Evolutionary conservation across 768 basidiomycete genomes (phyloP).

Genomic region (Dioszegia crocea): DNA sequence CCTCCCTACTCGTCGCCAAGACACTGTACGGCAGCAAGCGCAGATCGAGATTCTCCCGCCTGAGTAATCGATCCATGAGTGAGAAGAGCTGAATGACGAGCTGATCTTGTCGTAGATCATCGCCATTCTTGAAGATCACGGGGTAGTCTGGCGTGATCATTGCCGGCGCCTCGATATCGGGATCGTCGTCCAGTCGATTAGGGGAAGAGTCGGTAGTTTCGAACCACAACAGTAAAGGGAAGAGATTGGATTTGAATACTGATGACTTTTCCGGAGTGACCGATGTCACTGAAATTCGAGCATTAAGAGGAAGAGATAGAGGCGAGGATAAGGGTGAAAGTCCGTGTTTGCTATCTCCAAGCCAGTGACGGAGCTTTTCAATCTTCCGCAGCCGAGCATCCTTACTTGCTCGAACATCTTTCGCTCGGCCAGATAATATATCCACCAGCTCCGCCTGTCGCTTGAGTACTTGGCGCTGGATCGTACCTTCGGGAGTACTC

Average conservation of each 20-base stretch:
- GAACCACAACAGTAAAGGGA: constrained; percentile 85
- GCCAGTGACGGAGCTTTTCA: constrained; percentile 79
- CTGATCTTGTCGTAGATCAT: constrained; percentile 97
- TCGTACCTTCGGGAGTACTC: constrained; percentile 66
- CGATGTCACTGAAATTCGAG: constrained; percentile 75
- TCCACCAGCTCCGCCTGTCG: constrained; percentile 86
- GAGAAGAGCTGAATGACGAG: constrained; percentile 97
- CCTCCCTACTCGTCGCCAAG: constrained; percentile 80
- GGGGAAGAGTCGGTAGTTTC: constrained; percentile 64
- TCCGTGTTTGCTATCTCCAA: constrained; percentile 79
- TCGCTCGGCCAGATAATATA: constrained; percentile 75
- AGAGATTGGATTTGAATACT: constrained; percentile 96
- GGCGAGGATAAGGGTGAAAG: constrained; percentile 67
- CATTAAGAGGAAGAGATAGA: constrained; percentile 85
- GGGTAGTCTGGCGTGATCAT: constrained; percentile 63
- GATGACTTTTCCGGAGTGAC: constrained; percentile 87
- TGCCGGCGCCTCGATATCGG: constrained; percentile 50
- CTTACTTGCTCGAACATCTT: constrained; percentile 81
- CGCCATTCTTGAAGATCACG: constrained; percentile 97
- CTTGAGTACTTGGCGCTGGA: constrained; percentile 80
- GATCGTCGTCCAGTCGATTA: constrained; percentile 11
- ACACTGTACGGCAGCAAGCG: constrained; percentile 89
- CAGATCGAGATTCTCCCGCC: constrained; percentile 92
- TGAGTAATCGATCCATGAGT: constrained; percentile 86
- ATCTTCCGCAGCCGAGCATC: constrained; percentile 96